Evolutionary conservation across 73 alveolate species (phyloP), one percentile per base, ranked within the genome.

Genomic region (Symbiodinium pilosum): DNA sequence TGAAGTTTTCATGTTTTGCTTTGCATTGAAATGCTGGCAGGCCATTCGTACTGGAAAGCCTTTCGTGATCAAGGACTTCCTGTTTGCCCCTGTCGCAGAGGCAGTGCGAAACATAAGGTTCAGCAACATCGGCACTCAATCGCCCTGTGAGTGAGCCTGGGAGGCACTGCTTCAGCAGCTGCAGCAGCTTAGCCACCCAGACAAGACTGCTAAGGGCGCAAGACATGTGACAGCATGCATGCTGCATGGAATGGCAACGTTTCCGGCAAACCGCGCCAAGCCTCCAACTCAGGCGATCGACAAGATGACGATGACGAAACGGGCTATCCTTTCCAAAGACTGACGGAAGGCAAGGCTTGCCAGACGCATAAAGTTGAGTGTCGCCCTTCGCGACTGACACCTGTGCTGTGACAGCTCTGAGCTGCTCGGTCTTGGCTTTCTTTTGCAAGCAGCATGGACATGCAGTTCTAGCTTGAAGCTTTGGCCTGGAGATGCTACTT

Each of bases 271-370:
- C 34, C 18, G 71, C 71, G 2, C 26, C 26, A 6, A 1, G 71
- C 71, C 41, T 64, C 14, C 7, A 2, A 36, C 77, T 26, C 11
- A 64, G 77, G 77, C 8, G 77, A 64, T 64, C 77, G 77, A 36
- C 85, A 73, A 43, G 95, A 88, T 41, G 95, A 88, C 51, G 68
- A 20, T 4, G 95, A 88, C 38, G 95, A 88, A 30, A 30, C 30
- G 56, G 94, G 94, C 85, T 88, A 88, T 26, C 95, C 95, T 21
- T 88, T 88, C 43, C 95, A 88, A 77, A 75, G 95, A 43, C 73
- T 88, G 95, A 51, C 39, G 54, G 84, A 43, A 43, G 85, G 85
- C 77, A 64, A n/a, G 77, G 77, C 28, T 16, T 8, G 59, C 59
- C 59, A 6, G 59, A n/a, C n/a, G n/a, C n/a, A n/a, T n/a, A n/a